Evolutionary conservation across 2,329 filamentous ascomycete species (phyloP), one percentile per base, ranked within the genome.

Genomic region (Colletotrichum sp.): DNA sequence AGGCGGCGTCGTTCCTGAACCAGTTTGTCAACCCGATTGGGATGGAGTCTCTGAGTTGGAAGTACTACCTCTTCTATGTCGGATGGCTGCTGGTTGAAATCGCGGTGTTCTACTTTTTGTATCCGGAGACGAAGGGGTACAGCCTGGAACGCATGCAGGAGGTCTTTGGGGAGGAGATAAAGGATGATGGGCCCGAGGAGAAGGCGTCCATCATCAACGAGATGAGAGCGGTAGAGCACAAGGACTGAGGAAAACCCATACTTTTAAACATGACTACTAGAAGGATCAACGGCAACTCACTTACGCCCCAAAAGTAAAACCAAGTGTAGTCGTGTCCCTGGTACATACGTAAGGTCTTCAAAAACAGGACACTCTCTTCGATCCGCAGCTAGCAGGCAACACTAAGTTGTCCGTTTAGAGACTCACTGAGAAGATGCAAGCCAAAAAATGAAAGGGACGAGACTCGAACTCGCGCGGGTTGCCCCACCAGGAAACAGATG

Each of bases 21-120:
- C 83, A 83, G 18, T 87, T 86, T 73, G 82, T 84, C 18, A 81
- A 82, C 77, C 82, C 82, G 16, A 79, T 80, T 38, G 80, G 80
- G 14, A 77, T 82, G 30, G 75, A 79, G 13, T 77, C 76, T 36
- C 78, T 81, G 12, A 75, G 74, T n/a, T 82, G 79, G 79, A 78
- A 78, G 26, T 79, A 69, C 21, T 78, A 77, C 43, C 69, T 77
- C 4, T 71, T 79, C 12, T 79, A 75, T 24, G 65, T 70, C 26
- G 75, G 76, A 14, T 67, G 63, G 55, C 26, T 73, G 1, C 8
- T 21, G 8, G 55, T 73, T 6, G 36, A 62, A 10, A 26, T 66
- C 7, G 26, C 28, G 18, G 63, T 52, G 7, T 28, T 73, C 30
- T 68, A 30, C 16, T 52, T 68, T n/a, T 12, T 55, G 7, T 73